Conservation (phyloP, 495 filamentous ascomycete species). For the Trypethelium eluteriae region DNA sequence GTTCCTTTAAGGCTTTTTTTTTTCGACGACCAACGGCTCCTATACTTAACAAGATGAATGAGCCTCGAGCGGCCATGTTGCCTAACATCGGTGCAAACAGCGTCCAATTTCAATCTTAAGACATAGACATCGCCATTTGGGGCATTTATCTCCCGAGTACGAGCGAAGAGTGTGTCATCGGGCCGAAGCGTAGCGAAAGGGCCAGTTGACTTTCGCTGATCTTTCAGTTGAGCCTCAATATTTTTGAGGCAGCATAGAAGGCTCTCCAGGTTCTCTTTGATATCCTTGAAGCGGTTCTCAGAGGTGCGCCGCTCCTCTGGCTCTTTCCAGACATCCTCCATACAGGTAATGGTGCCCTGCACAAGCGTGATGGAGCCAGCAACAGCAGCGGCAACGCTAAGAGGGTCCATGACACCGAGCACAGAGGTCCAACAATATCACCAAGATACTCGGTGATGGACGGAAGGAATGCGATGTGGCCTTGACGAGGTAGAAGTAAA, state of each 20-base stretch:
- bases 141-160: neutral
- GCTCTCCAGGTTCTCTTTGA: neutral
- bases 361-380: neutral
- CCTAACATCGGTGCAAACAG: neutral
- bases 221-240: neutral
- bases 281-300: neutral
- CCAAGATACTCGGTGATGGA: neutral
- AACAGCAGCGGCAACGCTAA: neutral
- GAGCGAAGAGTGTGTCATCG: neutral
- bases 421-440: neutral
- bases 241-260: neutral
- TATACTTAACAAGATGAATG: neutral
- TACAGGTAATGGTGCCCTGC: neutral
- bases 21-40: neutral
- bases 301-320: neutral
- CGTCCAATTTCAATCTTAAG: neutral
- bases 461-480: too few relatives aligned
- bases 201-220: neutral
- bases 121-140: neutral
- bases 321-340: constrained; percentile 1
- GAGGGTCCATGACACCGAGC: neutral
- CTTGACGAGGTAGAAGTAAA: neutral
- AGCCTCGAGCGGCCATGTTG: neutral
- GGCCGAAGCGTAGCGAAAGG: neutral
- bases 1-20: neutral